These are phyloP conservation scores for Colletotrichum shisoi DNA, from an alignment of 2,329 filamentous ascomycete species.

Conservation along the genomic window DNA sequence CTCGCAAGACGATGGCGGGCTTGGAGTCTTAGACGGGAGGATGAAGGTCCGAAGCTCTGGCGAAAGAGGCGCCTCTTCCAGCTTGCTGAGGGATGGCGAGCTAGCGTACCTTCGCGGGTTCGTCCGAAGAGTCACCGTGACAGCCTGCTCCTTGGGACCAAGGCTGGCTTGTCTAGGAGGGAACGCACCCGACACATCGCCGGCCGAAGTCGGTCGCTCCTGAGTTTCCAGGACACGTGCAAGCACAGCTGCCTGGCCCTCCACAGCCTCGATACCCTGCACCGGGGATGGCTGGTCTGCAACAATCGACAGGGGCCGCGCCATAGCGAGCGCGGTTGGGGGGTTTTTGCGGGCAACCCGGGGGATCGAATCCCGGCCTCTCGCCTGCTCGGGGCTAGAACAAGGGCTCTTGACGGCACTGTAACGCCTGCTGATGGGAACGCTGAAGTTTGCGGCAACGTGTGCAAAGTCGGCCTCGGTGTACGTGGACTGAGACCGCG, in stretches of 20 bases:
- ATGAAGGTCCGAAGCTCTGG: constrained; percentile 41
- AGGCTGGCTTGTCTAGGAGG: constrained; percentile 40
- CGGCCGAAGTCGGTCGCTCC: background rate
- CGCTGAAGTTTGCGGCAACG: constrained; percentile 61
- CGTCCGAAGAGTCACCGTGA: constrained; percentile 30
- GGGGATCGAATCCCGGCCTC: constrained; percentile 42
- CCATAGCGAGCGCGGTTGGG: constrained; percentile 57
- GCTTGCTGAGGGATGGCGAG: constrained; percentile 46
- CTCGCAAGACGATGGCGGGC: constrained; percentile 40
- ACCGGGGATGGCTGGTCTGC: constrained; percentile 61
- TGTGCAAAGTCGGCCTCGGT: constrained; percentile 42
- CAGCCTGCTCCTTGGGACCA: constrained; percentile 15
- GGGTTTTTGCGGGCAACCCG: constrained; percentile 50
- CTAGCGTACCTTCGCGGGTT: constrained; percentile 47
- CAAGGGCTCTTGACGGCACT: constrained; percentile 50
- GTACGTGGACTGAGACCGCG: constrained; percentile 42
- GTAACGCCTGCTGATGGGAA: constrained; percentile 58
- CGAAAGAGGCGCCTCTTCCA: constrained; percentile 39
- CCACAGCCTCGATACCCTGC: constrained; percentile 20
- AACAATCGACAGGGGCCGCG: constrained; percentile 63
- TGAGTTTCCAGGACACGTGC: background rate
- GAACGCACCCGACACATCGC: constrained; percentile 6
- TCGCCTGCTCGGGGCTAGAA: constrained; percentile 40
- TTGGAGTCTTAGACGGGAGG: constrained; percentile 17
- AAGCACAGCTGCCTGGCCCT: constrained; percentile 5